Evolutionary conservation across 257 asterid species (phyloP), one percentile per base, ranked within the genome.

Genomic region (Ilex asprella): DNA sequence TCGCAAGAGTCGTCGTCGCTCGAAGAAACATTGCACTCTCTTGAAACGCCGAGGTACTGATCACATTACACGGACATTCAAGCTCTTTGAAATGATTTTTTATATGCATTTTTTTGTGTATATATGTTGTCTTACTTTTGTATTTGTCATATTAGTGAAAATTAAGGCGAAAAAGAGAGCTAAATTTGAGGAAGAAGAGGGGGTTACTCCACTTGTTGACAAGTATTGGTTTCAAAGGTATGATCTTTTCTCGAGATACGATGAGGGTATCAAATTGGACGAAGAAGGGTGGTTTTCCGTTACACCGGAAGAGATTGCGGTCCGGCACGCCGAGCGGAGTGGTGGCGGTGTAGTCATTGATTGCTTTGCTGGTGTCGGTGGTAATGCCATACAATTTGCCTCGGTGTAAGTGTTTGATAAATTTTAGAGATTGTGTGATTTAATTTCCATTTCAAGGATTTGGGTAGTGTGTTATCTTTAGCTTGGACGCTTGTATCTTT

Each of bases 221-320:
- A 91, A 84, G 80, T 91, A 91, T 58, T 88, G 96, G 96, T 41
- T 66, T 56, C 94, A 86, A 55, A 78, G 98, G 31, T 88, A 88
- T 65, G 83, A 84, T 73, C 95, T 91, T 46, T 91, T 88, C 72
- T 65, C 83, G 47, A 84, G 71, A 60, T 91, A 82, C 58, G 95
- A 91, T 49, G 65, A 65, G 44, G 98, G 98, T 50, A 75, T 91
- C 62, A 64, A 61, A 66, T 15, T 91, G 82, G 98, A 91, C 29
- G 98, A 91, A 75, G 88, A 91, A 76, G 96, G 98, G 27, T 91
- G 98, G 98, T 91, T 79, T 76, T 91, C 98, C 63, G 98, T 86
- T 70, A 91, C 98, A 56, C 96, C 96, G 59, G 98, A 91, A 75
- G 76, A 69, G 69, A 80, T 91, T 39, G 96, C 98, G 55, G 77